These are phyloP conservation scores for Salix dunnii DNA, from an alignment of 345 rosid species.

Conservation along the genomic window DNA sequence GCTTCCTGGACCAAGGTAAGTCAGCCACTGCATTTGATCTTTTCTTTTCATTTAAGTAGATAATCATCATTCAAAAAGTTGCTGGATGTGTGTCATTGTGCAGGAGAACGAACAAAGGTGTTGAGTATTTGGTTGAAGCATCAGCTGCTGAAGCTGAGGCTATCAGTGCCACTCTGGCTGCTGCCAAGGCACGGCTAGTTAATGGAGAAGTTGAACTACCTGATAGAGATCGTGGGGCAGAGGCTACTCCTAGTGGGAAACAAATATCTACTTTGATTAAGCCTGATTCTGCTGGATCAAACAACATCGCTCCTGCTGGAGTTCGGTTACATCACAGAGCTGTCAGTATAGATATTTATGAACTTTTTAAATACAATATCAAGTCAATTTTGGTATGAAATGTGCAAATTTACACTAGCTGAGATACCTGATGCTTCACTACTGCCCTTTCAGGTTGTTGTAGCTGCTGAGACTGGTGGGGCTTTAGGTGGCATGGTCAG, in stretches of 20 bases:
- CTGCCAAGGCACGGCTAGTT: constrained; percentile 92
- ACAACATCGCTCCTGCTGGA: constrained; percentile 62
- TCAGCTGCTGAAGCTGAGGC: constrained; percentile 99
- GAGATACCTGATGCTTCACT: constrained; percentile 7
- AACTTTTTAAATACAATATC: not conserved
- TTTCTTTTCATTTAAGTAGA: not conserved
- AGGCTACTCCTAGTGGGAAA: constrained; percentile 95
- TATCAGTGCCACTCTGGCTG: constrained; percentile 92
- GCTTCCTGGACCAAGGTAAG: constrained; percentile 75
- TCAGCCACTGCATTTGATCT: constrained; percentile 4
- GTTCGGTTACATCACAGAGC: constrained; percentile 96
- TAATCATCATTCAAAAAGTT: constrained; percentile 12
- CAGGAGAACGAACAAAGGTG: constrained; percentile 91
- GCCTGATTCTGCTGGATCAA: constrained; percentile 65
- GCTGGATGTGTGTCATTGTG: constrained; percentile 16
- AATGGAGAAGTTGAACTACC: constrained; percentile 90
- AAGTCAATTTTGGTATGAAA: constrained; percentile 4
- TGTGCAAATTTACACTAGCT: constrained; percentile 5
- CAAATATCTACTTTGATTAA: constrained; percentile 60
- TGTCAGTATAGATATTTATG: constrained; percentile 47
- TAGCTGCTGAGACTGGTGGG: constrained; percentile 95
- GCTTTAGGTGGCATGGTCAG: constrained; percentile 98
- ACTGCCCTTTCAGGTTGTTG: constrained; percentile 65
- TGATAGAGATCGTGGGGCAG: constrained; percentile 80
- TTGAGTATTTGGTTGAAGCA: constrained; percentile 93